Percentiles rank a stretch among this genome's conserved stretches.
phyloP scores from a whole-genome alignment of 768 basidiomycete genomes.

The Rhodotorula graminis region DNA sequence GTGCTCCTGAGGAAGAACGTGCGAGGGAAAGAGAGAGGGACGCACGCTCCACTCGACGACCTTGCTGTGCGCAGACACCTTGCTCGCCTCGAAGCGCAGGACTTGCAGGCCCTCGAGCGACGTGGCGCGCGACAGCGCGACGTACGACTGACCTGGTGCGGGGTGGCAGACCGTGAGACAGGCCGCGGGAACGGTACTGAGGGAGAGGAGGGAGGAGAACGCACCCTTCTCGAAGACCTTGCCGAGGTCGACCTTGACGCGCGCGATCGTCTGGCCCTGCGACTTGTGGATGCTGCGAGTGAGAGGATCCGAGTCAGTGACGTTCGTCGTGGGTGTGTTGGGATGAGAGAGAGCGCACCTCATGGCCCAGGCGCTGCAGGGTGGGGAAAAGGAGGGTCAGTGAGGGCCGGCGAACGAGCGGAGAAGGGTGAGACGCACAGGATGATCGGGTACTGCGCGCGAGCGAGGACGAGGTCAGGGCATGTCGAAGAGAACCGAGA shows the following conservation, averaged over 20 bases:
- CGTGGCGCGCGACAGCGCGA: constrained; percentile 67
- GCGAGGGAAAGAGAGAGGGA: background rate
- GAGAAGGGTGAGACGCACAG: constrained; percentile 9
- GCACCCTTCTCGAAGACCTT: constrained; percentile 69
- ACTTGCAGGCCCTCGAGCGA: constrained; percentile 79
- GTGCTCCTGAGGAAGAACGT: background rate
- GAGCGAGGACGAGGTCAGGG: background rate
- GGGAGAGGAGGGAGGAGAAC: background rate
- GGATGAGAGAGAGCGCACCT: constrained; percentile 25
- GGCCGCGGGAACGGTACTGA: background rate
- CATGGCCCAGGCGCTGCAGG: constrained; percentile 37
- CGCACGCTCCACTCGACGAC: constrained; percentile 37
- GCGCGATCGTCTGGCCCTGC: constrained; percentile 91
- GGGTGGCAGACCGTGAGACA: background rate
- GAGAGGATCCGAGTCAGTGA: background rate
- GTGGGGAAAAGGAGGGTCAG: background rate
- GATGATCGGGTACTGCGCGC: constrained; percentile 36
- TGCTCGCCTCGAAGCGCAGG: constrained; percentile 66
- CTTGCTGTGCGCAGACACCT: constrained; percentile 52
- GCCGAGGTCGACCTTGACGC: constrained; percentile 88
- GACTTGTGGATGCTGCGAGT: constrained; percentile 73
- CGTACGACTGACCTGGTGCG: constrained; percentile 41
- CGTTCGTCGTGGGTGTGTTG: constrained; percentile 54
- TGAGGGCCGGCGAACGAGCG: too few relatives aligned
- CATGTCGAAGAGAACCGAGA: too few relatives aligned